Conservation (phyloP, 805 yeast genomes). For the Myxozyma lipomycoides region DNA sequence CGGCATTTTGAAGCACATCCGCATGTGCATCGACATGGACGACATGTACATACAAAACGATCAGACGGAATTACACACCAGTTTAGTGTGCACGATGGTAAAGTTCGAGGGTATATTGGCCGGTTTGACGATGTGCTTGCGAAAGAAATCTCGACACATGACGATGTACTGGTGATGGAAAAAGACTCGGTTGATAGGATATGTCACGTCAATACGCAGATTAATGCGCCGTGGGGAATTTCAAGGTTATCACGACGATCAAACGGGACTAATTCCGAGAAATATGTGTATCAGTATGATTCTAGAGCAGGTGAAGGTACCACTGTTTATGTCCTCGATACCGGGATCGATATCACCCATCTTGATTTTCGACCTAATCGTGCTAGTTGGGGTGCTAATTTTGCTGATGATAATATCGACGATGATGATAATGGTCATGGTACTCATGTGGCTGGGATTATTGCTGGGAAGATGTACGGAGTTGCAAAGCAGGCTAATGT, state of each 20-base stretch:
- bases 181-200: not conserved
- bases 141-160: not conserved
- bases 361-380: constrained; percentile 70
- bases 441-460: constrained; percentile 92
- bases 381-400: constrained; percentile 80
- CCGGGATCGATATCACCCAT: constrained; percentile 76
- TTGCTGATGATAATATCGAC: constrained; percentile 67
- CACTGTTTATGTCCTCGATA: constrained; percentile 74
- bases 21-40: not conserved
- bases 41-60: not conserved
- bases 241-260: constrained; percentile 3
- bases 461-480: constrained; percentile 74
- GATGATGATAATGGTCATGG: constrained; percentile 90
- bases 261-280: not conserved
- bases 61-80: not conserved
- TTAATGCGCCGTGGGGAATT: constrained; percentile 8
- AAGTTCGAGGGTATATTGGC: constrained; percentile 2
- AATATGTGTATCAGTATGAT: constrained; percentile 9
- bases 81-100: not conserved
- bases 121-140: not conserved
- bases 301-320: constrained; percentile 3
- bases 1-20: not conserved
- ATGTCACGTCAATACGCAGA: constrained; percentile 2
- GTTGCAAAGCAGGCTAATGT: constrained; percentile 75
- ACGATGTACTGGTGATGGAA: not conserved